phyloP scores from a whole-genome alignment of 805 yeast species.

The Wilhelminamyces savonicus region DNA sequence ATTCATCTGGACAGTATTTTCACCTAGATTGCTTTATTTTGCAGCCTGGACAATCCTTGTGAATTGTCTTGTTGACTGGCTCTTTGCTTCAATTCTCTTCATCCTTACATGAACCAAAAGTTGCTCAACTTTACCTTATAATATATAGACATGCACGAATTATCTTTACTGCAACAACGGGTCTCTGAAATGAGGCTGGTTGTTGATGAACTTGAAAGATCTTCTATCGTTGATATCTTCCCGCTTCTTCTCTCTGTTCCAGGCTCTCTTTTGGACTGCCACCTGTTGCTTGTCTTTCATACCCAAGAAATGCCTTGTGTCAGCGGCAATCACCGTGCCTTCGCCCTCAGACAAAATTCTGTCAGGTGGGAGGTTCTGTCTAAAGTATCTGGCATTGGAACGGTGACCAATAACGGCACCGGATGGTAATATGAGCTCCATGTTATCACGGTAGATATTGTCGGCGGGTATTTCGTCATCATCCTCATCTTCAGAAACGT shows the following conservation, averaged over 20 bases:
- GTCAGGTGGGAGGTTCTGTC: constrained; percentile 40
- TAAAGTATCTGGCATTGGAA: constrained; percentile 35
- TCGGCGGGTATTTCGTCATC: constrained; percentile 15
- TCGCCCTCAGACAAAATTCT: constrained; percentile 34
- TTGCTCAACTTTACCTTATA: too few species aligned
- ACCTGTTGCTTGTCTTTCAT: constrained; percentile 33
- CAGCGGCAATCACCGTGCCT: constrained; percentile 43
- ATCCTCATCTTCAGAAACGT: constrained; percentile 20
- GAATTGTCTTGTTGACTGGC: constrained; percentile 27
- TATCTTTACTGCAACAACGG: constrained; percentile 30
- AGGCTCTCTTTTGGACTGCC: constrained; percentile 47
- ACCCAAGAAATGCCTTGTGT: constrained; percentile 45
- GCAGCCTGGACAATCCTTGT: constrained; percentile 65
- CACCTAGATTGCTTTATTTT: constrained; percentile 82
- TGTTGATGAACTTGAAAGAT: constrained; percentile 66
- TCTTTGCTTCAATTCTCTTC: constrained; percentile 1
- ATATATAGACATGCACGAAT: too few species aligned
- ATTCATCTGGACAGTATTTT: constrained; percentile 96
- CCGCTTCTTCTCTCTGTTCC: constrained; percentile 50
- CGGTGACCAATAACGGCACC: constrained; percentile 40
- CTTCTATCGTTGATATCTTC: constrained; percentile 48
- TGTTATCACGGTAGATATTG: constrained; percentile 27
- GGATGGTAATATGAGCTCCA: constrained; percentile 36
- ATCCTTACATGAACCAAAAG: not conserved
- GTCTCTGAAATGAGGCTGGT: constrained; percentile 65